These are phyloP conservation scores for Brettanomyces nanus DNA, from an alignment of 805 yeast genomes.

Conservation along the genomic window DNA sequence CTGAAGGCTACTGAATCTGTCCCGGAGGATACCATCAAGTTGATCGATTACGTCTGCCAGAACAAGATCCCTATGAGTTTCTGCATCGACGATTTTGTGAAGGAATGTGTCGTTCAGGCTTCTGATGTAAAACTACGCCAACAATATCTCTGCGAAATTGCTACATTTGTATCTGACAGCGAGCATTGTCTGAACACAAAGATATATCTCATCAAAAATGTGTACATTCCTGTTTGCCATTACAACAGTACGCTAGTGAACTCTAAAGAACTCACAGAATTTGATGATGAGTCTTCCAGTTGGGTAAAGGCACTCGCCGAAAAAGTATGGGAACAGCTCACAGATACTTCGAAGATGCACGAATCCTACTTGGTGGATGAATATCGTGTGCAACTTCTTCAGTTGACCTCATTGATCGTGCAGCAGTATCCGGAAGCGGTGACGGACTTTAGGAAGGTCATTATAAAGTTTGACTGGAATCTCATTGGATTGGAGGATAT, in stretches of 20 bases:
- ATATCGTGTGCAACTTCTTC: slow-evolving; percentile 70
- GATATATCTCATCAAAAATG: slow-evolving; percentile 49
- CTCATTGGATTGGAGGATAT: slow-evolving; percentile 83
- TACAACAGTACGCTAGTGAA: slow-evolving; percentile 49
- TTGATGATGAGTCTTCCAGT: slow-evolving; percentile 25
- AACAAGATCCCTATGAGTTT: slow-evolving; percentile 39
- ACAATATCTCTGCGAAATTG: slow-evolving; percentile 41
- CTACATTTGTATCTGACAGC: slow-evolving; percentile 41
- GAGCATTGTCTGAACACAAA: slow-evolving; percentile 42
- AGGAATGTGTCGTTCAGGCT: slow-evolving; percentile 44
- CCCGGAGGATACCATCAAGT: slow-evolving; percentile 28
- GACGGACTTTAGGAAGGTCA: slow-evolving; percentile 62
- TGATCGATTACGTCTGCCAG: slow-evolving; percentile 35
- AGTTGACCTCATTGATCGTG: slow-evolving; percentile 69
- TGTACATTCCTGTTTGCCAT: slow-evolving; percentile 59
- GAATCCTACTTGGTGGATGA: slow-evolving; percentile 66
- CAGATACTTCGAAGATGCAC: slow-evolving; percentile 41
- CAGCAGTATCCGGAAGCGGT: slow-evolving; percentile 57
- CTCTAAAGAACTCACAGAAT: slow-evolving; percentile 17
- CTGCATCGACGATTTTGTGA: slow-evolving; percentile 49
- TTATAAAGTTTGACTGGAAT: slow-evolving; percentile 92
- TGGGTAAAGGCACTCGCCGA: slow-evolving; percentile 64
- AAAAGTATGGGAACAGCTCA: slow-evolving; percentile 65
- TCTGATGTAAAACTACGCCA: slow-evolving; percentile 39
- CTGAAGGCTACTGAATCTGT: slow-evolving; percentile 12